Percentiles rank a stretch among this genome's conserved stretches.
These are phyloP conservation scores for Neolentinus lepideus DNA, from an alignment of 1,284 basidiomycete species.

Conservation along the genomic window DNA sequence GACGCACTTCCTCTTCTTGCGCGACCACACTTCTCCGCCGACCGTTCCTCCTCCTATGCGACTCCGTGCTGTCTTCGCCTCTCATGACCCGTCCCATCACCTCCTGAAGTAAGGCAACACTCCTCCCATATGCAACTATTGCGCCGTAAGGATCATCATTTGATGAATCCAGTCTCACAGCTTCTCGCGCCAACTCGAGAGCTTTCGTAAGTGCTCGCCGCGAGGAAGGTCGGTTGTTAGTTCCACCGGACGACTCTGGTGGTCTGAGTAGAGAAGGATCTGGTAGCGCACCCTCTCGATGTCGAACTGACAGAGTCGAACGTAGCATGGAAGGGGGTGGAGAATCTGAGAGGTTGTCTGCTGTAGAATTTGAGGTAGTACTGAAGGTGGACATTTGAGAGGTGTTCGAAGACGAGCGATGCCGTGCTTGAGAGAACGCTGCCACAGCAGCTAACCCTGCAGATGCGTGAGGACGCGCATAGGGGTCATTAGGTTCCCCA, in stretches of 20 bases:
- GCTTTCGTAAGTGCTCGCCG: conserved; percentile 72
- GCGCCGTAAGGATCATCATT: conserved; percentile 79
- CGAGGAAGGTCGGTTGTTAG: conserved; percentile 52
- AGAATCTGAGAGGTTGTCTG: conserved; percentile 51
- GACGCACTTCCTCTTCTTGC: conserved; percentile 76
- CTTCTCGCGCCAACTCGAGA: conserved; percentile 76
- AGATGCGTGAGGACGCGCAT: conserved; percentile 43
- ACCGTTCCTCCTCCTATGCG: conserved; percentile 44
- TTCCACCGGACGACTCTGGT: conserved; percentile 31
- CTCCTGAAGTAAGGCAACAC: conserved; percentile 74
- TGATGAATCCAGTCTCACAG: conserved; percentile 72
- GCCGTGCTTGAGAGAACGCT: conserved; percentile 49
- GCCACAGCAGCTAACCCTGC: conserved; percentile 51
- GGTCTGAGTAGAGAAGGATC: conserved; percentile 40
- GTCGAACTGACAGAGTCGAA: conserved; percentile 16
- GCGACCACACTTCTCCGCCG: conserved; percentile 73
- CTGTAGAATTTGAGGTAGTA: conserved; percentile 25
- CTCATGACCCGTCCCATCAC: conserved; percentile 82
- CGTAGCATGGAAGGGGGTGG: conserved; percentile 43
- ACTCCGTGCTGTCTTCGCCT: conserved; percentile 70
- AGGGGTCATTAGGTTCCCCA: conserved; percentile 15
- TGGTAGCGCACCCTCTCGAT: conserved; percentile 28
- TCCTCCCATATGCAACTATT: conserved; percentile 74
- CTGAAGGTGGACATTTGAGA: conserved; percentile 20
- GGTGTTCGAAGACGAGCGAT: conserved; percentile 26